phyloP scores from a whole-genome alignment of 805 yeast genomes.

The Wickerhamiella domercqiae region DNA sequence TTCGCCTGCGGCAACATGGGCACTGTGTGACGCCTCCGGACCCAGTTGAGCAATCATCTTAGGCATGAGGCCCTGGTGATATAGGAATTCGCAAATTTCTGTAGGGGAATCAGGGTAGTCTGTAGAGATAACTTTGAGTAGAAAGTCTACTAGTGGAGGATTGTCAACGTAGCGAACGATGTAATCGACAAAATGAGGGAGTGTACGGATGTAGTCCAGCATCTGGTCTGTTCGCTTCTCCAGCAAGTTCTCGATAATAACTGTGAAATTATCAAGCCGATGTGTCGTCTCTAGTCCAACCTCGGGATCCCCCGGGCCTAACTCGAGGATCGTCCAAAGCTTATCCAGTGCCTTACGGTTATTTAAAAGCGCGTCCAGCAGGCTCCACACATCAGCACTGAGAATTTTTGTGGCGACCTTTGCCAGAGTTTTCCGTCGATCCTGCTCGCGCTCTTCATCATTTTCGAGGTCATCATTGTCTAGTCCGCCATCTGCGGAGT shows the following conservation, averaged over 20 bases:
- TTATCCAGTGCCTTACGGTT: slow-evolving; percentile 45
- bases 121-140: slow-evolving; percentile 76
- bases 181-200: slow-evolving; percentile 56
- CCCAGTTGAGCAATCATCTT: slow-evolving; percentile 54
- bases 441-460: slow-evolving; percentile 15
- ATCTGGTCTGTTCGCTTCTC: slow-evolving; percentile 80
- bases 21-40: slow-evolving; percentile 47
- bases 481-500: slow-evolving; percentile 3
- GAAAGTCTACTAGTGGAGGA: slow-evolving; percentile 87
- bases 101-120: slow-evolving; percentile 84
- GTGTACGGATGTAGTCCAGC: slow-evolving; percentile 51
- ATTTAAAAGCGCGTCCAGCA: slow-evolving; percentile 81
- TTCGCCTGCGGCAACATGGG: slow-evolving; percentile 90
- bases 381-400: slow-evolving; percentile 85
- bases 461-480: neutral
- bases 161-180: slow-evolving; percentile 78
- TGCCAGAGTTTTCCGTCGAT: slow-evolving; percentile 26
- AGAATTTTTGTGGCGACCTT: slow-evolving; percentile 77
- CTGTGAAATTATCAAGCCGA: slow-evolving; percentile 78
- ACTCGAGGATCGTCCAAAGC: slow-evolving; percentile 67
- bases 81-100: slow-evolving; percentile 64
- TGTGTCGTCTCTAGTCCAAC: slow-evolving; percentile 54
- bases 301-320: slow-evolving; percentile 16
- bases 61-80: slow-evolving; percentile 58
- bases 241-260: slow-evolving; percentile 74